A percentile compares a stretch with the other conserved stretches of the same genome.
phyloP scores from a whole-genome alignment of 2,329 filamentous ascomycete genomes.

The Ampelomyces quisqualis region DNA sequence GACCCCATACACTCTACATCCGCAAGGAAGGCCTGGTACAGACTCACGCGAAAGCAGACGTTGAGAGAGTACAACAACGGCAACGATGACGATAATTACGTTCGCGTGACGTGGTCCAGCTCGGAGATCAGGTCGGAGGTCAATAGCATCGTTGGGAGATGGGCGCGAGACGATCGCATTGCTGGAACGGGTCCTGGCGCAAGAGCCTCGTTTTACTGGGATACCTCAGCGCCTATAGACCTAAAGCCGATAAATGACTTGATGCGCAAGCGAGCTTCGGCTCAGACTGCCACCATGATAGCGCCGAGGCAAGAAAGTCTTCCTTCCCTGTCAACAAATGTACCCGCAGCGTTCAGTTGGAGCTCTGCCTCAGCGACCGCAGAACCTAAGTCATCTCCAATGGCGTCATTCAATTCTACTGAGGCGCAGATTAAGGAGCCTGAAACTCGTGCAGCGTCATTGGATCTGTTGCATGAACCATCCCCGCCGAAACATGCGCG shows the following conservation, averaged over 20 bases:
- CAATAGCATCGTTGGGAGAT: slow-evolving; percentile 39
- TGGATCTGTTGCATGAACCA: slow-evolving; percentile 16
- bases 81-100: slow-evolving; percentile 38
- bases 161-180: slow-evolving; percentile 43
- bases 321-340: slow-evolving; percentile 23
- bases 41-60: slow-evolving; percentile 42
- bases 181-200: slow-evolving; percentile 39
- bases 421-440: slow-evolving; percentile 20
- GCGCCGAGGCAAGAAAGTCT: slow-evolving; percentile 21
- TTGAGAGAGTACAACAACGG: slow-evolving; percentile 43
- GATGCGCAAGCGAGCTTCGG: slow-evolving; percentile 27
- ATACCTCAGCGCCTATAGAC: slow-evolving; percentile 27
- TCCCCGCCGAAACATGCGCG: slow-evolving; percentile 15
- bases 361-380: slow-evolving; percentile 29
- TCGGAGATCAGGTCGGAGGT: slow-evolving; percentile 38
- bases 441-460: slow-evolving; percentile 22
- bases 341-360: slow-evolving; percentile 39
- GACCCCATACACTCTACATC: slow-evolving; percentile 39
- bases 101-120: slow-evolving; percentile 42
- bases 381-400: slow-evolving; percentile 22
- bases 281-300: slow-evolving; percentile 17
- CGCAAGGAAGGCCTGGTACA: slow-evolving; percentile 44
- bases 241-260: slow-evolving; percentile 17
- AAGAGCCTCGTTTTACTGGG: slow-evolving; percentile 44
- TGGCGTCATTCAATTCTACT: slow-evolving; percentile 15